Evolutionary conservation across 202 grass and related monocot species (phyloP), one percentile per base, ranked within the genome.

Genomic region (Saccharum hybrid): DNA sequence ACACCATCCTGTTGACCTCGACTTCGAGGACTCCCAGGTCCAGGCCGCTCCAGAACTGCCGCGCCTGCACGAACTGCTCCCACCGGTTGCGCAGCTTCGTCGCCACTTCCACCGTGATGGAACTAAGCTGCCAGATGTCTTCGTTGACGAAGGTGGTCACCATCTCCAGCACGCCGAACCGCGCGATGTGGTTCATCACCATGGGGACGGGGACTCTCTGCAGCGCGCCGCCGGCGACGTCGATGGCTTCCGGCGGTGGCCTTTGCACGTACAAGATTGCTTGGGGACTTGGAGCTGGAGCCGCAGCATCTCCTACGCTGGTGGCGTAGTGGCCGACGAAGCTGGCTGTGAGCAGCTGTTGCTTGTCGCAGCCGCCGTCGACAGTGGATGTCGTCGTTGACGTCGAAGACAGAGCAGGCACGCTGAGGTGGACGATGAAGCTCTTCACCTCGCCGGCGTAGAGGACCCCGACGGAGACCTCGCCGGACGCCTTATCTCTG

Each of bases 11-110:
- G 74, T 2, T 28, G 74, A 76, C 26, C 74, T 76, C 74, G 19
- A 38, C 37, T 2, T 38, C 37, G 37, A 38, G 37, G 37, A 38
- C 37, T 38, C 37, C 37, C 37, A 38, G 12, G 12, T 76, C 74
- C 11, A 76, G 1, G 54, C 73, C 73, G 19, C 51, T 39, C 73
- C 73, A 75, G 73, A 75, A 75, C 73, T 75, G 73, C 5, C n/a
- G 52, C 1, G 2, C 19, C 19, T 39, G 73, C 19, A 75, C 34
- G 51, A 75, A 60, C 10, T 75, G 3, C 34, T 75, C 51, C 73
- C 73, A 75, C 34, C 0, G 2, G 18, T 0, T 7, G 10, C 14
- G 73, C 19, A 75, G 73, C 52, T 59, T 23, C 5, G 3, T 5
- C 10, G 48, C 31, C 33, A 68, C 65, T 39, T 68, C 34, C 0